phyloP scores from a whole-genome alignment of 2,329 filamentous ascomycete genomes.

The Calonectria hongkongensis region DNA sequence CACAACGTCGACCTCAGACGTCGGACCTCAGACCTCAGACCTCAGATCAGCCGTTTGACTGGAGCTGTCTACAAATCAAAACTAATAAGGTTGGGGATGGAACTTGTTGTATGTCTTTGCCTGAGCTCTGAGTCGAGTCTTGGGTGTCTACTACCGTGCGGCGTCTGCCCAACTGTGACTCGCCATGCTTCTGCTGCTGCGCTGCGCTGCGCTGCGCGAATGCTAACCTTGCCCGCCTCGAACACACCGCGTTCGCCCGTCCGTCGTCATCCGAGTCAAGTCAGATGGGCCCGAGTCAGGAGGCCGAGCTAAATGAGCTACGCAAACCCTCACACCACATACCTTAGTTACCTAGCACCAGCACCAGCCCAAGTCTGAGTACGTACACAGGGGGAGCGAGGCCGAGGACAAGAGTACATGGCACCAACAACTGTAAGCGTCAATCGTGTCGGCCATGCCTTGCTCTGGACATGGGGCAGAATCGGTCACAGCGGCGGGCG shows the following conservation, averaged over 20 bases:
- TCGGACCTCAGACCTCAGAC: constrained; percentile 18
- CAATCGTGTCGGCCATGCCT: constrained; percentile 15
- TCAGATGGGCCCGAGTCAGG: constrained; percentile 55
- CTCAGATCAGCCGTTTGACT: constrained; percentile 9
- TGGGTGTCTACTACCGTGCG: constrained; percentile 18
- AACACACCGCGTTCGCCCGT: constrained; percentile 46
- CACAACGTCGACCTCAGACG: constrained; percentile 31
- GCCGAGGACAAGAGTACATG: constrained; percentile 27
- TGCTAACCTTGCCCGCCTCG: constrained; percentile 37
- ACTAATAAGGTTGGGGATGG: constrained; percentile 28
- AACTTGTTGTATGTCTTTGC: constrained; percentile 30
- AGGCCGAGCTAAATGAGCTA: constrained; percentile 43
- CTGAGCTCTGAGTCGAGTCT: constrained; percentile 32
- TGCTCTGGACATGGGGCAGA: constrained; percentile 23
- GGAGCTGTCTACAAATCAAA: constrained; percentile 10
- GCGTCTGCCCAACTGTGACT: constrained; percentile 7
- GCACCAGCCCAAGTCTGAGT: constrained; percentile 22
- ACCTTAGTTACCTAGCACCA: constrained; percentile 23
- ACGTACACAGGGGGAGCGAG: not conserved
- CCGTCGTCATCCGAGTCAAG: constrained; percentile 56
- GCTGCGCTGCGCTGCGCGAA: constrained; percentile 22
- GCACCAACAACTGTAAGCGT: constrained; percentile 33
- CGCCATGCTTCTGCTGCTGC: not conserved
- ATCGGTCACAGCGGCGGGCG: constrained; percentile 43
- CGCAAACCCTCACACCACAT: constrained; percentile 35